These are phyloP conservation scores for Phytophthora colocasiae DNA, from an alignment of 352 stramenopile genomes.

Conservation along the genomic window DNA sequence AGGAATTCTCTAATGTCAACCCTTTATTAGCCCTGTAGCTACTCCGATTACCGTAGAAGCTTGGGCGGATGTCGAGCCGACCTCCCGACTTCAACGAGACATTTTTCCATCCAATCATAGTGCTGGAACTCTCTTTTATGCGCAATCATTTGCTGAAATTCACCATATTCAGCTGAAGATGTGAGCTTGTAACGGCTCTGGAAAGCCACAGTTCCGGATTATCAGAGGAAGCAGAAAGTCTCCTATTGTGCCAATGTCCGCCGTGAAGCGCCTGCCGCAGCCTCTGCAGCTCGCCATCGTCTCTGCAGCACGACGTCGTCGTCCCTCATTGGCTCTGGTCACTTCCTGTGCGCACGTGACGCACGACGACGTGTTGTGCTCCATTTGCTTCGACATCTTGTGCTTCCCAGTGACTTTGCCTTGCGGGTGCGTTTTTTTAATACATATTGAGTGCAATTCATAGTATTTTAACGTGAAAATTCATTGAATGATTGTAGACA, in stretches of 20 bases:
- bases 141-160: constrained; percentile 16
- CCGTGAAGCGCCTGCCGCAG: constrained; percentile 26
- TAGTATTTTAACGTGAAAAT: background rate
- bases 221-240: constrained; percentile 24
- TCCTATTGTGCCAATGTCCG: background rate
- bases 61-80: no score
- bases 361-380: constrained; percentile 63
- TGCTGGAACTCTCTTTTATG: background rate
- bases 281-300: constrained; percentile 35
- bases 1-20: background rate
- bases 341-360: constrained; percentile 19
- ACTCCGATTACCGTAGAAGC: background rate
- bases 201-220: constrained; percentile 20
- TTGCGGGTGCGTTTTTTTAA: constrained; percentile 56
- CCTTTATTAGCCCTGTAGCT: background rate
- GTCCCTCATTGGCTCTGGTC: background rate
- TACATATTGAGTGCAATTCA: background rate
- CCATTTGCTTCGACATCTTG: constrained; percentile 84
- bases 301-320: constrained; percentile 22
- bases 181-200: constrained; percentile 1
- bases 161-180: no score
- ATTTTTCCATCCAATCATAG: no score
- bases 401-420: constrained; percentile 76
- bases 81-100: constrained; percentile 13
- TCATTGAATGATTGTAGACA: constrained; percentile 49